Evolutionary conservation across 2,329 filamentous ascomycete species (phyloP).

Genomic region (Verticillium dahliae): DNA sequence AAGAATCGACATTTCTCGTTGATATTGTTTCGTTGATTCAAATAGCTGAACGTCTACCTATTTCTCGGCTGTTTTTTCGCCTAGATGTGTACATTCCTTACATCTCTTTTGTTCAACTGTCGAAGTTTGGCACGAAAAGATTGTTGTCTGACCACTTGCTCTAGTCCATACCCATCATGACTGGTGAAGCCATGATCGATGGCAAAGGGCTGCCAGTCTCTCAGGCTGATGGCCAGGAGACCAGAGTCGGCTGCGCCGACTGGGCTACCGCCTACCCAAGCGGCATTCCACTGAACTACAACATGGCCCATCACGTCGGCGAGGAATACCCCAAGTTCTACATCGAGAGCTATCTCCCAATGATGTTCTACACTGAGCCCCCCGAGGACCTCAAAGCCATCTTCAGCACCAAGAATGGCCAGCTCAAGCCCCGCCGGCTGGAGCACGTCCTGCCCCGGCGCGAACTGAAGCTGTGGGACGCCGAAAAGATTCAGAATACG

Average conservation of each 20-base stretch:
- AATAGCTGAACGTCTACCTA: too few species aligned
- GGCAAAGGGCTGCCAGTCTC: neutral
- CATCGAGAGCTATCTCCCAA: slow-evolving; percentile 26
- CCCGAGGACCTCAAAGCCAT: slow-evolving; percentile 22
- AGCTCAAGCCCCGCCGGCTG: slow-evolving; percentile 20
- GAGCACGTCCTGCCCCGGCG: slow-evolving; percentile 19
- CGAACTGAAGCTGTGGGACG: slow-evolving; percentile 29
- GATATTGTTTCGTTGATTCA: too few species aligned
- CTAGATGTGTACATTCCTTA: too few species aligned
- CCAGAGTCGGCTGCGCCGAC: neutral
- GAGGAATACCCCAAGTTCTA: slow-evolving; percentile 20
- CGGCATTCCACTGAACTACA: slow-evolving; percentile 26
- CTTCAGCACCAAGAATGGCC: slow-evolving; percentile 31
- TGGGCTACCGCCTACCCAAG: slow-evolving; percentile 24
- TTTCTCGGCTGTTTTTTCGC: too few species aligned
- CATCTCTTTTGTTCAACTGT: too few species aligned
- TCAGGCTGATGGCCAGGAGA: neutral
- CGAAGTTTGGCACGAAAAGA: too few species aligned
- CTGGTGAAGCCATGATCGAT: neutral
- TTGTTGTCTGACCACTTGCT: too few species aligned
- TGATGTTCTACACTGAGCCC: slow-evolving; percentile 29
- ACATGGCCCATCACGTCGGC: slow-evolving; percentile 19
- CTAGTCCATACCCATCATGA: neutral
- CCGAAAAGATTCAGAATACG: slow-evolving; percentile 27
- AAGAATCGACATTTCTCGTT: too few species aligned